Conservation (phyloP, 306 rosid genomes). For the Sicyos edulis region DNA sequence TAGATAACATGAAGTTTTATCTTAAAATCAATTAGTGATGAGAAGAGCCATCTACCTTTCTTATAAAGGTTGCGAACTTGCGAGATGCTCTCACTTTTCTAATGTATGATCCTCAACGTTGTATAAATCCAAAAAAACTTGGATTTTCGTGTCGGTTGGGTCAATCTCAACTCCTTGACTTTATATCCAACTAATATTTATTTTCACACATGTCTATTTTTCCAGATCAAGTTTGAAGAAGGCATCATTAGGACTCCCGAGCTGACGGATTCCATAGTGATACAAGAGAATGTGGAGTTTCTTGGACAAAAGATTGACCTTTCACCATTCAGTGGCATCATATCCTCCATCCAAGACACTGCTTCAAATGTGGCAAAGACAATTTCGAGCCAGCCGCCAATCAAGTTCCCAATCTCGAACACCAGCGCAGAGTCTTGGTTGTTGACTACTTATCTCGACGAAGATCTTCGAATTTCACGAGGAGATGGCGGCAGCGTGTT, state of each 20-base stretch:
- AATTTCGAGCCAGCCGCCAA: constrained; percentile 66
- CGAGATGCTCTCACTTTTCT: no score
- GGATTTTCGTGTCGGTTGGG: constrained; percentile 5
- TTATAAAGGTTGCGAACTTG: no score
- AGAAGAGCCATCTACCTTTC: no score
- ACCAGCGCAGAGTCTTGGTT: constrained; percentile 68
- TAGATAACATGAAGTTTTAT: no score
- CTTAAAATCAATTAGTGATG: no score
- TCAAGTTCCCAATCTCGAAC: constrained; percentile 60
- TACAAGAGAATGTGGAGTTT: no score
- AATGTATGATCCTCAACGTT: no score
- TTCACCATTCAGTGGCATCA: constrained; percentile 49
- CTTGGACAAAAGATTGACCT: no score
- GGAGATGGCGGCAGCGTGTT: constrained; percentile 75
- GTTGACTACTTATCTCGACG: constrained; percentile 78
- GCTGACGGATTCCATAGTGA: no score
- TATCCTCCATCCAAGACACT: constrained; percentile 64
- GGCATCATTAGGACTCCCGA: constrained; percentile 25
- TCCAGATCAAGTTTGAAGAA: constrained; percentile 76
- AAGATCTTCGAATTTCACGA: constrained; percentile 70
- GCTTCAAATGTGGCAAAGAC: constrained; percentile 74
- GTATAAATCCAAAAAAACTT: no score
- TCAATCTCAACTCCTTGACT: not conserved
- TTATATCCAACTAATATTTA: not conserved
- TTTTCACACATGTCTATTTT: not conserved